Base-by-base conservation (phyloP, 352 stramenopile genomes). In the Globisporangium splendens region DNA sequence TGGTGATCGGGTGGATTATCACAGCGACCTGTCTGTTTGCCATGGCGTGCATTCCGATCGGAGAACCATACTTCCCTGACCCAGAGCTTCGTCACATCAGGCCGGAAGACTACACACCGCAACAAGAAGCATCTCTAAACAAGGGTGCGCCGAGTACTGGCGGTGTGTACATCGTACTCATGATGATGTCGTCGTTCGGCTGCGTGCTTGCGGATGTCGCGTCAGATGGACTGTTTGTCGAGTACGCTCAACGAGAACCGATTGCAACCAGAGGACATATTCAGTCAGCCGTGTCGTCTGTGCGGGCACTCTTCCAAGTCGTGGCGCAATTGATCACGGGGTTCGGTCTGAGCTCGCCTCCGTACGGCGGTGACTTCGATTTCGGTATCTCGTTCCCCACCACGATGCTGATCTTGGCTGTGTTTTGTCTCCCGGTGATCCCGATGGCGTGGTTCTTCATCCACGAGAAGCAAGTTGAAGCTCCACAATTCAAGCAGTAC, bases 191-290 rank as follows among this genome's bases (percentile, higher is more conserved):
- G 6, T 68, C 70, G 24, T 66, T 85, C 31, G 69, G 72, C 8
- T 86, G 81, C 48, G 55, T 83, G 12, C 58, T 75, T 53, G 68
- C 69, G 2, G 75, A 86, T 21, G 72, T 81, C 1, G 69, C 73
- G 2, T 73, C 73, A n/a, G 75, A 86, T 50, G 70, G 61, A n/a
- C 68, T 86, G 46, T 67, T 83, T 56, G 72, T 86, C 31, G 74
- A 83, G 59, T 55, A 79, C 44, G 74, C 75, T 1, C 75, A 86
- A 58, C 70, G 75, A 17, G 75, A 86, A 42, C 73, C 73, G 1
- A 61, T 68, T 24, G 66, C 57, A 12, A 78, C 66, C 22, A 73
- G 75, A 24, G 75, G 75, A 8, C 65, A 64, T 41, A 79, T 69
- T 11, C 75, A 86, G 49, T 82, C 73, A 13, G 69, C 70, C 22